Percentiles rank a stretch among this genome's conserved stretches.
Conservation (phyloP, 2,329 filamentous ascomycete genomes). For the Apiospora pterosperma region DNA sequence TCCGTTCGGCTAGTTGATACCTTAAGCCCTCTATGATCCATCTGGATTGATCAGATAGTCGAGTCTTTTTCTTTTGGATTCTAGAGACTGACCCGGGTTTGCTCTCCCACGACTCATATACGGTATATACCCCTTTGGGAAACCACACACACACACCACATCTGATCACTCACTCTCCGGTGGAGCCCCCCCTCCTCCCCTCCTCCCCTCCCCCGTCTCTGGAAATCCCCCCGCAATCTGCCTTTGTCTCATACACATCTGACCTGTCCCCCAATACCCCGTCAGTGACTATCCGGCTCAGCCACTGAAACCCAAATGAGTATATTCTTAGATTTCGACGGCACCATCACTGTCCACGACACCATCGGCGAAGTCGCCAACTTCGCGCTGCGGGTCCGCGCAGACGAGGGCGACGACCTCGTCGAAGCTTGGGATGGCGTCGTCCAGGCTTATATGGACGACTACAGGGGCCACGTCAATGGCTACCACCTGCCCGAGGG, state of each 20-base stretch:
- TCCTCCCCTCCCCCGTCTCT: too few relatives aligned
- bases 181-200: neutral
- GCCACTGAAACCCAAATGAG: conserved; percentile 28
- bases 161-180: too few relatives aligned
- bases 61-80: neutral
- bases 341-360: conserved; percentile 53
- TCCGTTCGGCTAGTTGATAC: neutral
- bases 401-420: conserved; percentile 28
- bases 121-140: neutral
- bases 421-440: conserved; percentile 40
- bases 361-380: conserved; percentile 47
- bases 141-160: neutral
- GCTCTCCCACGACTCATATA: neutral
- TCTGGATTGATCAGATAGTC: neutral
- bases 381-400: conserved; percentile 34
- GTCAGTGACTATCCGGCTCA: neutral
- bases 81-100: neutral
- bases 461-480: conserved; percentile 34
- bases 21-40: too few relatives aligned
- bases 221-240: neutral
- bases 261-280: neutral
- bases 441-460: conserved; percentile 42
- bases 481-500: conserved; percentile 29
- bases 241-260: neutral
- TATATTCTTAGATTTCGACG: conserved; percentile 57